Evolutionary conservation across 257 asterid species (phyloP).

Genomic region (Lycium barbarum): DNA sequence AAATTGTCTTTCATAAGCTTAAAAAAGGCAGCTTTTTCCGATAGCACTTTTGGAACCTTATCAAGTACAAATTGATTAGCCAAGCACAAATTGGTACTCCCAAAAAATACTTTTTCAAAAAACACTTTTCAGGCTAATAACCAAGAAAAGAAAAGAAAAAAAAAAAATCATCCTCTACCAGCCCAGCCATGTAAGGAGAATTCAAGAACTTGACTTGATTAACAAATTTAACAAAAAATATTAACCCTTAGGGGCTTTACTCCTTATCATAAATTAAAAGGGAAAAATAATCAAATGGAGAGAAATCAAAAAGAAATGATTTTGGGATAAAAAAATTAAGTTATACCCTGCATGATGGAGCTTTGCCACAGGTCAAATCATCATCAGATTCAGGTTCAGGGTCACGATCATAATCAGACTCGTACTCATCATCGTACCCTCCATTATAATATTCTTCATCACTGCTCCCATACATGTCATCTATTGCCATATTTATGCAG

Average conservation of each 20-base stretch:
- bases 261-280: not conserved
- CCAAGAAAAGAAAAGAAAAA: not conserved
- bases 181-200: not conserved
- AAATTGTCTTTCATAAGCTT: too few species aligned
- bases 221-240: not conserved
- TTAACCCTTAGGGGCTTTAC: not conserved
- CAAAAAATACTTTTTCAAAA: too few species aligned
- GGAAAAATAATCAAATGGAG: not conserved
- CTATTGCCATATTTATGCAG: slow-evolving; percentile 14
- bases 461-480: slow-evolving; percentile 42
- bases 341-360: slow-evolving; percentile 53
- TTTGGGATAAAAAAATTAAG: too few species aligned
- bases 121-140: too few species aligned
- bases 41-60: too few species aligned
- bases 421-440: slow-evolving; percentile 32
- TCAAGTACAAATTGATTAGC: too few species aligned
- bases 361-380: not conserved
- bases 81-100: too few species aligned
- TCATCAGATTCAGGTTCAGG: slow-evolving; percentile 37
- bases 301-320: not conserved
- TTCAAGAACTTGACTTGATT: not conserved
- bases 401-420: slow-evolving; percentile 18
- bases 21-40: too few species aligned
- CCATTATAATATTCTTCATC: slow-evolving; percentile 46
- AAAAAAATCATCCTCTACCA: not conserved